Base-by-base conservation (phyloP, 2,329 filamentous ascomycete genomes). In the Blastomyces percursus region DNA sequence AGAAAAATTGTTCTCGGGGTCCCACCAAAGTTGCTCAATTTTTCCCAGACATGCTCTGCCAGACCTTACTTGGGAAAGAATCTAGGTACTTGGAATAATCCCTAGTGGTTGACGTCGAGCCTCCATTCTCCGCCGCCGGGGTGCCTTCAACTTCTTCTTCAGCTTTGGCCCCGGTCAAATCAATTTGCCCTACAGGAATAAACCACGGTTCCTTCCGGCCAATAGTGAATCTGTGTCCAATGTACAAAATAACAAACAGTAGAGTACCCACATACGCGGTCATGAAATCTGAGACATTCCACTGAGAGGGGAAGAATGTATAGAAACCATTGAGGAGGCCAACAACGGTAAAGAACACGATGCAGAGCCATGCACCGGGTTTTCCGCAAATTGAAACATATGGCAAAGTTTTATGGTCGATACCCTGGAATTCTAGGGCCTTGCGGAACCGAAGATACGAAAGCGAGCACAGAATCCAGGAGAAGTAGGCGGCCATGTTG, bases 401-500 rank as follows among this genome's bases (percentile, higher is more conserved):
- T 11, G 48, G 48, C 24, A 51, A 14, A 7, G 48, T 30, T 51
- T 51, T 27, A 51, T 30, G 48, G 11, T 51, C 48, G 48, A 51
- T 30, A 16, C 48, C 48, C 48, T 51, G 48, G 24, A 27, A 51
- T 51, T 27, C 48, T 14, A 51, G 48, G 11, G 48, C 21, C 48
- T 27, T 51, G 24, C 24, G 48, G 48, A 51, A 51, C 48, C 48
- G 48, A 51, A 27, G 48, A 30, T 51, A 51, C 24, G 48, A 27
- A 30, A 51, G 3, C 48, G 24, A 30, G 48, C 48, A 51, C 48
- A 51, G 16, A 27, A 51, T 51, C 48, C 48, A 51, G 14, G 48
- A 51, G 24, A 30, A 51, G n/a, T 30, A 63, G 1, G 66, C 59
- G 24, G 48, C 48, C 24, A 51, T 51, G 16, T 51, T 51, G 24